Base-by-base conservation (phyloP, 805 yeast genomes). In the Yamadazyma akitaensis region DNA sequence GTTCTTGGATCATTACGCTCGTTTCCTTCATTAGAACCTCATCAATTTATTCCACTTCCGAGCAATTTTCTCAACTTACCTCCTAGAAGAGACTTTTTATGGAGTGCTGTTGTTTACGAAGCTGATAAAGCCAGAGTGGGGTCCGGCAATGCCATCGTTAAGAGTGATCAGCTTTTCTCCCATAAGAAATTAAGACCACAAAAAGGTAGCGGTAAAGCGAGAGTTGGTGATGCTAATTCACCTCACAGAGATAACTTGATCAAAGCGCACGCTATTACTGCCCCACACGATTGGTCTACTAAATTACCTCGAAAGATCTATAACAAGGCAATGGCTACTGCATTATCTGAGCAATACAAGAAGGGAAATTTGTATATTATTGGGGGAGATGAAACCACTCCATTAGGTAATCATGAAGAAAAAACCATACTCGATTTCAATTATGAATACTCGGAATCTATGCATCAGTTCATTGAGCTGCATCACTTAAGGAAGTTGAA, bases 181-280 rank as follows among this genome's bases (percentile, higher is more conserved):
- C 79, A 95, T 65, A 78, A 79, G 59, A 94, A 94, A 63, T 72
- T 94, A 55, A 75, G 81, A 33, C 88, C 89, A 26, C 99, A 94
- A 69, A 94, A 94, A 68, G 98, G 98, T 50, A 72, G 88, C 13
- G 99, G 99, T 69, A 77, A 79, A 51, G 99, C 99, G 44, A 84
- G 99, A 75, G 85, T 81, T 45, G 99, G 99, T 72, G 97, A 91
- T 68, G 90, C 87, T 49, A 92, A 91, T 60, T 88, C 96, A 19
- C 99, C 99, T 42, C 85, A 84, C 38, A 83, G 96, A 70, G 82
- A 81, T 59, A 88, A 86, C 60, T 97, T 96, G 64, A 90, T 92
- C 44, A 76, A 84, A 57, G 97, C 98, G 0, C 80, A 85, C 58
- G 97, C 94, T 13, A 84, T 94, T 62, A 80, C 79, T 45, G 97